These are phyloP conservation scores for Carpinus viminea DNA, from an alignment of 306 rosid genomes.

Conservation along the genomic window DNA sequence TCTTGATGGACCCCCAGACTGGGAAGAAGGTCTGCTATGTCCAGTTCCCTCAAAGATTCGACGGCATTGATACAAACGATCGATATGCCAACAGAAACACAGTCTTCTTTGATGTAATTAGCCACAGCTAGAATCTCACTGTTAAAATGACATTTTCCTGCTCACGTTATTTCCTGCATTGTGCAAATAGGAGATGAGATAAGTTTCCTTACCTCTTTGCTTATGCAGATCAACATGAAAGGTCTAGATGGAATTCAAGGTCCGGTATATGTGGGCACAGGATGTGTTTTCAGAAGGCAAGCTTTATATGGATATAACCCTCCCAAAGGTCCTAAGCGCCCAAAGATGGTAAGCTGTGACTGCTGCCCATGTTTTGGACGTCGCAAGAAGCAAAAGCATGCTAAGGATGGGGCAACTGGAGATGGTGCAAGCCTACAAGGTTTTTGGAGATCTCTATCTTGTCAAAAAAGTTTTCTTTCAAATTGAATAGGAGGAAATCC, in stretches of 20 bases:
- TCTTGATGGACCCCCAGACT: constrained; percentile 87
- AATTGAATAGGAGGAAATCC: no score
- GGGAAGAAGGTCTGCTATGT: constrained; percentile 84
- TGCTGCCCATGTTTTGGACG: constrained; percentile 16
- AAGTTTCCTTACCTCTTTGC: constrained; percentile 23
- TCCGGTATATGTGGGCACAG: constrained; percentile 95
- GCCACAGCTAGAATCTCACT: constrained; percentile 22
- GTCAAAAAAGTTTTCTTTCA: background rate
- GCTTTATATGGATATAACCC: constrained; percentile 91
- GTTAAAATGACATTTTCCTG: background rate
- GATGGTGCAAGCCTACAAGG: constrained; percentile 62
- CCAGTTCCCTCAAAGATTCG: constrained; percentile 93
- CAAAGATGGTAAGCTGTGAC: constrained; percentile 73
- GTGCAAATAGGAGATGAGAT: background rate
- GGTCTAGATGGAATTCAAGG: constrained; percentile 98
- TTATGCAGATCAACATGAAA: constrained; percentile 87
- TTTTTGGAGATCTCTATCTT: constrained; percentile 24
- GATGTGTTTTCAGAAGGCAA: constrained; percentile 94
- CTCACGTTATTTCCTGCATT: constrained; percentile 2
- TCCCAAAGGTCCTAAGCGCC: constrained; percentile 90
- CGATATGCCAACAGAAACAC: constrained; percentile 96
- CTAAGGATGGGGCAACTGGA: constrained; percentile 62
- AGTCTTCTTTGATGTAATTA: constrained; percentile 86
- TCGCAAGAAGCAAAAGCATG: constrained; percentile 29
- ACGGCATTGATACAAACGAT: constrained; percentile 81